phyloP scores from a whole-genome alignment of 306 rosid genomes.

The Geum urbanum region DNA sequence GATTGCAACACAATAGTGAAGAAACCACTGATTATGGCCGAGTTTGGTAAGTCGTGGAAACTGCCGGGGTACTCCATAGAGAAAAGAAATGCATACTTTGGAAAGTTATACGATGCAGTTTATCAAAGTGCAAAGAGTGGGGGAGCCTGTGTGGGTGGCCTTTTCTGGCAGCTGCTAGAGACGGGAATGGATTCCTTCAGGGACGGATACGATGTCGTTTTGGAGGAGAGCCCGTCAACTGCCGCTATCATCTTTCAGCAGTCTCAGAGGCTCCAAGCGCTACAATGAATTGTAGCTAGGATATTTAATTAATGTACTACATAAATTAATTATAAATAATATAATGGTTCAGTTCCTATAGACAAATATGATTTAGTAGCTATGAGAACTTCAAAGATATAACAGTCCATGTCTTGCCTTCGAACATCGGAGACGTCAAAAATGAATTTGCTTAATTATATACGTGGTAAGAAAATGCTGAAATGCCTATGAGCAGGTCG shows the following conservation, averaged over 20 bases:
- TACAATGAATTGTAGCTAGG: no score
- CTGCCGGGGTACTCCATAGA: slow-evolving; percentile 20
- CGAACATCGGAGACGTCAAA: no score
- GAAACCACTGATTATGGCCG: slow-evolving; percentile 30
- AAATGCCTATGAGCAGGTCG: no score
- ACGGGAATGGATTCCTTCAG: slow-evolving; percentile 37
- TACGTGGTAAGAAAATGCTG: no score
- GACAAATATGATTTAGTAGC: no score
- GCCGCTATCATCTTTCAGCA: slow-evolving; percentile 31
- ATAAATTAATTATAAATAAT: no score
- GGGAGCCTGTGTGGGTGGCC: slow-evolving; percentile 37
- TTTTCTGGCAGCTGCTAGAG: slow-evolving; percentile 52
- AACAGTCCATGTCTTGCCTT: no score
- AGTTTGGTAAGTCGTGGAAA: slow-evolving; percentile 43
- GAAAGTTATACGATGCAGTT: slow-evolving; percentile 28
- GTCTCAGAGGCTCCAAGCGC: slow-evolving; percentile 14
- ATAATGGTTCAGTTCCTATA: no score
- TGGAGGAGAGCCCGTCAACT: slow-evolving; percentile 34
- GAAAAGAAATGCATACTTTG: slow-evolving; percentile 34
- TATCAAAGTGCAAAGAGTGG: slow-evolving; percentile 31
- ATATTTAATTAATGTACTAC: no score
- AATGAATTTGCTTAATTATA: no score
- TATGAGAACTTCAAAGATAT: no score
- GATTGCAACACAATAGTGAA: slow-evolving; percentile 19
- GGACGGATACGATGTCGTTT: slow-evolving; percentile 49